A percentile compares a stretch with the other conserved stretches of the same genome.
Evolutionary conservation across 1,284 basidiomycete genomes (phyloP).

Genomic region (Trametes sp.): DNA sequence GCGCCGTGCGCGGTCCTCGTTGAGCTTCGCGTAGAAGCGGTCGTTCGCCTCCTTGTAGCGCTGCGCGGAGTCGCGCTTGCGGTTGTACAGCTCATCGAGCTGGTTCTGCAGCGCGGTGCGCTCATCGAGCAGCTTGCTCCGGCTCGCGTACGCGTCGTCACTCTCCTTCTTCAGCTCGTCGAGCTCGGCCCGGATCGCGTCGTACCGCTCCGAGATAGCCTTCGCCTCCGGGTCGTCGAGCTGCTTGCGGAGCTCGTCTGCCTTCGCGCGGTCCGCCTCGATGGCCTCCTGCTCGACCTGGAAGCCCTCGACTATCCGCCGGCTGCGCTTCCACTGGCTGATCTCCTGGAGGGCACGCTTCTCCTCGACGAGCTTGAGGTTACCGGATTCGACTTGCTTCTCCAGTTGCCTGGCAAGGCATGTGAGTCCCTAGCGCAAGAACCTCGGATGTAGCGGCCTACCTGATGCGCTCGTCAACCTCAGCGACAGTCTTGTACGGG

Average conservation of each 20-base stretch:
- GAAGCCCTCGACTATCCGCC: conserved; percentile 81
- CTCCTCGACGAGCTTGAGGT: conserved; percentile 94
- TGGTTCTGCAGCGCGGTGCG: conserved; percentile 78
- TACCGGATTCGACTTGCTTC: conserved; percentile 91
- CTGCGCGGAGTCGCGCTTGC: conserved; percentile 80
- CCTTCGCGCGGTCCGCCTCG: conserved; percentile 77
- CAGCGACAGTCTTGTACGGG: conserved; percentile 86
- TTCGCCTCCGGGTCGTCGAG: conserved; percentile 94
- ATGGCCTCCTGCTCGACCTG: conserved; percentile 82
- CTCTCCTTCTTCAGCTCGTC: conserved; percentile 87
- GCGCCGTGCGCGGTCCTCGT: conserved; percentile 86
- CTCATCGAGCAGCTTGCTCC: conserved; percentile 89
- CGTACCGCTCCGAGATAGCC: conserved; percentile 84
- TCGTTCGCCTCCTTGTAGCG: conserved; percentile 86
- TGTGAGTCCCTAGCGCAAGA: conserved; percentile 13
- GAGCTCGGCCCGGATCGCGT: conserved; percentile 86
- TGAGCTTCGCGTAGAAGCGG: conserved; percentile 80
- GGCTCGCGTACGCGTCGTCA: conserved; percentile 85
- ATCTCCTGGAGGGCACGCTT: conserved; percentile 96
- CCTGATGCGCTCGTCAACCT: conserved; percentile 90
- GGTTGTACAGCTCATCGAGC: conserved; percentile 77
- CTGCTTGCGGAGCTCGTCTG: conserved; percentile 86
- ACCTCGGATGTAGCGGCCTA: conserved; percentile 47
- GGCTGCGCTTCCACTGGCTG: conserved; percentile 70
- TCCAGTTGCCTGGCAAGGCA: conserved; percentile 72